Evolutionary conservation across 768 basidiomycete species (phyloP), one percentile per base, ranked within the genome.

Genomic region (Stropharia rugosoannulata): DNA sequence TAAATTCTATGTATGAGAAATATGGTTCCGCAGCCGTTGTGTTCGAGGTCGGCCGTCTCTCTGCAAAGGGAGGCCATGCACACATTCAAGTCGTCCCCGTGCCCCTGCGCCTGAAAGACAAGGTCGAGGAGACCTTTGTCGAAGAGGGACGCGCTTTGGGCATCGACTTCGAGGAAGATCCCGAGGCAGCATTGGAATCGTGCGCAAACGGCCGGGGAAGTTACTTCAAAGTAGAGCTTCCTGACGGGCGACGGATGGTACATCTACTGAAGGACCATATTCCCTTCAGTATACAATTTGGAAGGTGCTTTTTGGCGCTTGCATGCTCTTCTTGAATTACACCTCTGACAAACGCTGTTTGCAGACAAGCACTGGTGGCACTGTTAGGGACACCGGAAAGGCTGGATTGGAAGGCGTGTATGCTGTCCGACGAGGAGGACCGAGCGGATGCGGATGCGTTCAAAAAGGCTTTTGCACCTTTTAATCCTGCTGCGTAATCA

Each of bases 181-280:
- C 86, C 0, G 86, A 87, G 35, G 78, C 75, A 18, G 86, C 89
- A 16, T 67, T 91, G 63, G 72, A 75, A 36, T 71, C 75, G 12
- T 80, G 76, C 53, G 75, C 78, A 27, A 78, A 78, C 39, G 76
- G 86, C 10, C 74, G 76, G 53, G 83, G 84, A 32, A 85, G 90
- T 53, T 98, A 98, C 70, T 97, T 98, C 75, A 84, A 84, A 61
- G 89, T 98, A 4, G 93, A 97, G 62, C 73, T 98, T 49, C 95
- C 97, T 0, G 84, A 87, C 61, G 95, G 95, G 22, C 79, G 79
- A 59, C 89, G 82, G 72, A 76, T 98, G 76, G 86, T 98, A 35
- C 93, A 98, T 71, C 70, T 94, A 60, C 83, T 98, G 64, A 86
- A 86, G 65, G 84, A 86, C 32, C 79, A 87, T 16, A 76, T 83